Evolutionary conservation across 2,329 filamentous ascomycete genomes (phyloP).

Genomic region (Botrytis hyacinthi): DNA sequence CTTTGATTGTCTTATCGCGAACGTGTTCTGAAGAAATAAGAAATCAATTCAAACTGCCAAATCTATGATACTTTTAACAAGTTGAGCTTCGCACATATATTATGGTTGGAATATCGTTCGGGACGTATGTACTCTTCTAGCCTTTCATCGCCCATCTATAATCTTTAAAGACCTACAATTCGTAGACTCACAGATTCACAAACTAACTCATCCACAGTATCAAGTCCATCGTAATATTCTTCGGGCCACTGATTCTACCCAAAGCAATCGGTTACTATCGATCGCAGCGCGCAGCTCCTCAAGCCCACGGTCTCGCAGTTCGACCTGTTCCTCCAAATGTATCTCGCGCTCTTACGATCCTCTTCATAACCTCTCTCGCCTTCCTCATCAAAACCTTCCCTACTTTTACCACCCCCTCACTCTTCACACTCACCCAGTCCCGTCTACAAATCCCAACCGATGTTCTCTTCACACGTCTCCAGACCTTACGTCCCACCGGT

Average conservation of each 20-base stretch:
- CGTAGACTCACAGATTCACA: background rate
- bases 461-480: constrained; percentile 76
- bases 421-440: constrained; percentile 75
- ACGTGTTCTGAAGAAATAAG: constrained; percentile 11
- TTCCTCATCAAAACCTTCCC: constrained; percentile 65
- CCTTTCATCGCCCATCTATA: constrained; percentile 19
- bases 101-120: constrained; percentile 47
- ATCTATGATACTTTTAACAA: background rate
- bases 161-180: constrained; percentile 39
- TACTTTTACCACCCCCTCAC: constrained; percentile 69
- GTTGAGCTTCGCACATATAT: constrained; percentile 20
- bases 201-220: constrained; percentile 39
- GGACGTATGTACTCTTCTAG: constrained; percentile 44
- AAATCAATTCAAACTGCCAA: background rate
- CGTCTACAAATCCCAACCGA: constrained; percentile 83
- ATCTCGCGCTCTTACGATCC: constrained; percentile 57
- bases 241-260: constrained; percentile 71
- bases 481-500: constrained; percentile 49
- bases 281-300: constrained; percentile 47
- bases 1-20: constrained; percentile 7
- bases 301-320: constrained; percentile 48
- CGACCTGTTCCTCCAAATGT: constrained; percentile 54
- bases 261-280: constrained; percentile 65
- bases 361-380: constrained; percentile 52
- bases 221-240: constrained; percentile 48